A percentile compares a stretch with the other conserved stretches of the same genome.
phyloP scores from a whole-genome alignment of 2,329 filamentous ascomycete species.

The Xylaria multiplex region DNA sequence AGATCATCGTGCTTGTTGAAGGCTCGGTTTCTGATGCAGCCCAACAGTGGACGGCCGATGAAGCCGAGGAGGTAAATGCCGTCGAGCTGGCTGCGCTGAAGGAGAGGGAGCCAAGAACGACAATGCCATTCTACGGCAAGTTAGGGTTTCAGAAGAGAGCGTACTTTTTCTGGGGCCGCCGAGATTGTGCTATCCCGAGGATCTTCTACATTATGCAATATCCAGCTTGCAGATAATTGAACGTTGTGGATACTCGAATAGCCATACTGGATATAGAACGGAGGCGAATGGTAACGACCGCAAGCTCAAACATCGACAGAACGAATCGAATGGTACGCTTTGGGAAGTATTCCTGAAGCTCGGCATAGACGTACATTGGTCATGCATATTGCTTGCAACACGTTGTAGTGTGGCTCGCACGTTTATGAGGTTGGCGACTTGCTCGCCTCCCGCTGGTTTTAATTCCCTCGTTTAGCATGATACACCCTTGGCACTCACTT shows the following conservation, averaged over 20 bases:
- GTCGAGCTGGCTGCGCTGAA: constrained; percentile 22
- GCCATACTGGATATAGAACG: not conserved
- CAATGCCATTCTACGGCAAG: constrained; percentile 30
- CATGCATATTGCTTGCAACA: constrained; percentile 4
- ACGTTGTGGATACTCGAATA: not conserved
- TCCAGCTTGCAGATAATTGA: constrained; percentile 14
- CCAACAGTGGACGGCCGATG: constrained; percentile 27
- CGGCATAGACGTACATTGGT: constrained; percentile 6
- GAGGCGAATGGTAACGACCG: not conserved
- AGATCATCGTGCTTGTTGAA: constrained; percentile 33
- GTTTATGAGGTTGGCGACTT: not conserved
- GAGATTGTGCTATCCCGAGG: constrained; percentile 29
- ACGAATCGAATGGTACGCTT: constrained; percentile 15
- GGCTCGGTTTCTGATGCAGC: constrained; percentile 33
- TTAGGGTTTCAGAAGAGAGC: constrained; percentile 33
- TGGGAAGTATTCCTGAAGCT: constrained; percentile 5
- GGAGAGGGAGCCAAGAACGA: constrained; percentile 24
- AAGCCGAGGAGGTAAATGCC: constrained; percentile 27
- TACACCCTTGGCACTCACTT: constrained; percentile 41
- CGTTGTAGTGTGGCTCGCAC: constrained; percentile 1
- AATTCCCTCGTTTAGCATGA: not conserved
- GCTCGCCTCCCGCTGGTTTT: not conserved
- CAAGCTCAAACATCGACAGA: not conserved
- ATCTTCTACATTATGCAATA: constrained; percentile 39
- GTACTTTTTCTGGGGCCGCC: constrained; percentile 37